Evolutionary conservation across 495 filamentous ascomycete genomes (phyloP), one percentile per base, ranked within the genome.

Genomic region (Daldinia vernicosa): DNA sequence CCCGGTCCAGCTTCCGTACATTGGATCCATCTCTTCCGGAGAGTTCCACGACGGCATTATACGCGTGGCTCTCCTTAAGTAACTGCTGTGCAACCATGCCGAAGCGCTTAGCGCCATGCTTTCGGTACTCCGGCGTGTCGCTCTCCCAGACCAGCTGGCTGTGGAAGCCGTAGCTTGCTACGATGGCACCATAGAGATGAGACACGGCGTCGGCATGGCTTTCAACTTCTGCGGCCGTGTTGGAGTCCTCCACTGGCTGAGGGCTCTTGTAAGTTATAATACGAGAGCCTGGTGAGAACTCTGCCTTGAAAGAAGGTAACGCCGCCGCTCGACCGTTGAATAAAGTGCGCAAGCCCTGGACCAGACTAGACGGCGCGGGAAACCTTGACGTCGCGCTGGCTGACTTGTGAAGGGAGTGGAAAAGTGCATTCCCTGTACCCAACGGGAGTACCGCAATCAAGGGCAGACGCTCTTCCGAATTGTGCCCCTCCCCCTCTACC

Each of bases 391-490:
- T 19, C 24, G 56, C 3, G 37, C 74, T 74, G 6, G 74, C 72
- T 0, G 77, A 74, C 35, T 79, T 81, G 75, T 87, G 85, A 6
- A 83, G 65, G 3, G 93, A 96, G 74, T 89, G 86, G 39, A 93
- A 92, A 66, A 97, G 86, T 2, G 94, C 95, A 79, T 97, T 98
- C 26, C 91, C 95, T 2, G 95, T 97, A 2, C 95, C 95, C 17
- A 94, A 84, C 1, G 93, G 90, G 4, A 97, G 78, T 27, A 95
- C 75, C 7, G 83, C 84, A 64, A 97, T 80, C 2, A 81, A 83
- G 0, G 92, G 92, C 1, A 74, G n/a, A 66, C 28, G n/a, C 26
- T 32, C 6, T 40, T 56, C 32, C 27, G 19, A 15, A 15, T 37
- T 28, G 33, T 47, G 8, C 19, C 22, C 52, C 9, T 59, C 35